Evolutionary conservation across 495 filamentous ascomycete genomes (phyloP).

Genomic region (Penicillium steckii): DNA sequence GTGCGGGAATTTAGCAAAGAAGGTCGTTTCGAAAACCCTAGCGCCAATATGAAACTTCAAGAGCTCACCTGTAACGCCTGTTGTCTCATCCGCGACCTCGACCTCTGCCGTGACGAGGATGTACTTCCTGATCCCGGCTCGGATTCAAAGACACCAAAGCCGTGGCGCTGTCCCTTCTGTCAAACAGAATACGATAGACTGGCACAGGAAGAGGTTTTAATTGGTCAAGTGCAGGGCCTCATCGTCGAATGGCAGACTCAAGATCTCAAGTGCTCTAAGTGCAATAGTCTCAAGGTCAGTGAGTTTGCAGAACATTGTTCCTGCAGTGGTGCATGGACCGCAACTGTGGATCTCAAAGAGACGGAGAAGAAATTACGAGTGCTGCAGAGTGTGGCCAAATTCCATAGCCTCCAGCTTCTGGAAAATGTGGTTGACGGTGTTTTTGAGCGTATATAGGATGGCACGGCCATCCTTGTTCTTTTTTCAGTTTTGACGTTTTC

Average conservation of each 20-base stretch:
- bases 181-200: conserved; percentile 70
- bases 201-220: conserved; percentile 78
- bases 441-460: conserved; percentile 30
- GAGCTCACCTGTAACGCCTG: conserved; percentile 85
- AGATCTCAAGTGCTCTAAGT: conserved; percentile 78
- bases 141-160: conserved; percentile 41
- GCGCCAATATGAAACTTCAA: conserved; percentile 65
- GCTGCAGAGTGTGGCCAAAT: conserved; percentile 68
- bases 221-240: conserved; percentile 71
- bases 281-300: conserved; percentile 61
- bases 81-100: conserved; percentile 82
- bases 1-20: conserved; percentile 90
- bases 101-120: conserved; percentile 91
- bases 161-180: conserved; percentile 81
- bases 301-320: conserved; percentile 97
- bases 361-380: conserved; percentile 65
- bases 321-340: conserved; percentile 81
- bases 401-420: conserved; percentile 80
- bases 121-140: conserved; percentile 57
- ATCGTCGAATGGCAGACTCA: conserved; percentile 82
- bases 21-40: conserved; percentile 83
- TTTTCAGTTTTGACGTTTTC: conserved; percentile 10
- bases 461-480: conserved; percentile 7
- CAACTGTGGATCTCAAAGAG: conserved; percentile 68
- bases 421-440: conserved; percentile 69